phyloP scores from a whole-genome alignment of 2,329 filamentous ascomycete species.

The Allantophomopsis lycopodina region DNA sequence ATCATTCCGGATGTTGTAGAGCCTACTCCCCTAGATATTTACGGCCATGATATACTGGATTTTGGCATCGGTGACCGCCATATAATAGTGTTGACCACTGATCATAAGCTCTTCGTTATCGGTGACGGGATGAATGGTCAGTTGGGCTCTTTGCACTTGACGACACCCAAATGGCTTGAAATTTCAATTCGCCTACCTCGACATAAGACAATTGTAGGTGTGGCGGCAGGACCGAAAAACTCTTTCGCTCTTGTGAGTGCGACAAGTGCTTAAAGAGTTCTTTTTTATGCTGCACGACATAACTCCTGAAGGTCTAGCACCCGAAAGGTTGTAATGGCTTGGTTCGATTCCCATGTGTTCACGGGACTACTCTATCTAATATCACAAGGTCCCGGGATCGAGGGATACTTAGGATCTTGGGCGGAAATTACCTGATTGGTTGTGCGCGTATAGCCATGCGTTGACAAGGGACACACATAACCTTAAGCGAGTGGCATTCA shows the following conservation, averaged over 20 bases:
- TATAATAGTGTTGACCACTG: conserved; percentile 36
- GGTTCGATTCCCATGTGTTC: no score
- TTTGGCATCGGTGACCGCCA: conserved; percentile 44
- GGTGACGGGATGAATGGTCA: conserved; percentile 46
- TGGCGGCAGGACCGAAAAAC: conserved; percentile 17
- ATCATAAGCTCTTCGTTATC: conserved; percentile 35
- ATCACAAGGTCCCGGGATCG: no score
- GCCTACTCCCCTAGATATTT: conserved; percentile 19
- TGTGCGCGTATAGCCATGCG: no score
- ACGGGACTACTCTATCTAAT: no score
- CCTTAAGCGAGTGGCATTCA: no score
- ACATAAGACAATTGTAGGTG: conserved; percentile 10
- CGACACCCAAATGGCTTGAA: conserved; percentile 11
- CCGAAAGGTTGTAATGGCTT: no score
- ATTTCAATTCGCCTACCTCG: conserved; percentile 8
- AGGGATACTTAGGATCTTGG: no score
- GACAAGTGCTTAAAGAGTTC: no score
- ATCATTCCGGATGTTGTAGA: conserved; percentile 6
- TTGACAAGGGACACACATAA: no score
- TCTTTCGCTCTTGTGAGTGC: conserved; percentile 14
- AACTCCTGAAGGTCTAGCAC: no score
- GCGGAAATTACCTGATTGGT: no score
- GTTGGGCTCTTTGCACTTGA: conserved; percentile 28
- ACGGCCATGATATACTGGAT: conserved; percentile 37
- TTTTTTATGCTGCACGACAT: no score